Percentiles rank a stretch among this genome's conserved stretches.
phyloP scores from a whole-genome alignment of 345 rosid species.

The Lepidium africanum region DNA sequence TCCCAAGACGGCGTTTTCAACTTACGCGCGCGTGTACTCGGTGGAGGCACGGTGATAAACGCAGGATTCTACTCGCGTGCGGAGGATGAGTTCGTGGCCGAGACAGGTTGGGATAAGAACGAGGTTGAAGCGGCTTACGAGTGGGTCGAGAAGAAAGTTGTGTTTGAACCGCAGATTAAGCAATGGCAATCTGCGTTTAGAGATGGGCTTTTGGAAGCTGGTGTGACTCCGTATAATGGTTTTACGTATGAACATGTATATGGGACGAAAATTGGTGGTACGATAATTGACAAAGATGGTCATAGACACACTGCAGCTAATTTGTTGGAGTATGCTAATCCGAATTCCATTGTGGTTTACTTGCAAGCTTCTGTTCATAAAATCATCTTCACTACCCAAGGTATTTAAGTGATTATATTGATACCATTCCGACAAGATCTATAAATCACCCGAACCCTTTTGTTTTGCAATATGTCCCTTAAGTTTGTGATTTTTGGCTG shows the following conservation, averaged over 20 bases:
- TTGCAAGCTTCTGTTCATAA: conserved; percentile 51
- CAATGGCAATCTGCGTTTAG: conserved; percentile 57
- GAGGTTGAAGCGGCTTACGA: conserved; percentile 42
- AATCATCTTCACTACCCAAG: conserved; percentile 34
- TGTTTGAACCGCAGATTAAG: conserved; percentile 31
- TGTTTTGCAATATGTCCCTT: neutral
- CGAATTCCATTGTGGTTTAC: conserved; percentile 29
- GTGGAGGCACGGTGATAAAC: conserved; percentile 62
- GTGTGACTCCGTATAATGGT: conserved; percentile 53
- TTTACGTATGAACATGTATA: conserved; percentile 46
- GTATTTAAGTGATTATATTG: conserved; percentile 14
- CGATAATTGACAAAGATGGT: conserved; percentile 47
- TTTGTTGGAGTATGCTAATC: conserved; percentile 58
- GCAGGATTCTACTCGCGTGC: conserved; percentile 65
- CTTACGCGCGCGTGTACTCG: conserved; percentile 59
- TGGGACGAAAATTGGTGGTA: conserved; percentile 62
- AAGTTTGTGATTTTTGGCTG: no score
- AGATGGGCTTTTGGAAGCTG: conserved; percentile 56
- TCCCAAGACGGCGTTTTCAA: conserved; percentile 68
- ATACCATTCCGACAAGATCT: neutral
- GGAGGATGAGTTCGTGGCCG: conserved; percentile 16
- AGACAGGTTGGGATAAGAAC: conserved; percentile 33
- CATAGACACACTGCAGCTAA: conserved; percentile 68
- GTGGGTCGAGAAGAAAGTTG: conserved; percentile 68
- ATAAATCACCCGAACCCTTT: neutral